Evolutionary conservation across 768 basidiomycete species (phyloP).

Genomic region (Boletus speciosus): DNA sequence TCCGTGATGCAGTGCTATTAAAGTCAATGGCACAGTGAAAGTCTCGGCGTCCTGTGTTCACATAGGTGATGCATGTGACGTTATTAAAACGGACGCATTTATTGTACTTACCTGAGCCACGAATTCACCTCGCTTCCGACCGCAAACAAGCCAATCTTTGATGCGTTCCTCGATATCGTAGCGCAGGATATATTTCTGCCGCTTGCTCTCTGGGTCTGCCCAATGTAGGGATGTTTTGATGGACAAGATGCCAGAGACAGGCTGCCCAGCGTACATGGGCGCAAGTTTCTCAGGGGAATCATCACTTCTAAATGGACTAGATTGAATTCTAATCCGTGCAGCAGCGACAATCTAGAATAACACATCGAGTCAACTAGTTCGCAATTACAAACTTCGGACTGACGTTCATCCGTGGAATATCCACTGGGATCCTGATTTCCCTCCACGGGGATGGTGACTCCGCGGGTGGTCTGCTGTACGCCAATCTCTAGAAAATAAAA

Average conservation of each 20-base stretch:
- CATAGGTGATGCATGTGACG: neutral
- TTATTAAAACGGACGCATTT: neutral
- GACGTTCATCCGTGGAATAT: conserved; percentile 80
- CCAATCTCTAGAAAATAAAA: conserved; percentile 32
- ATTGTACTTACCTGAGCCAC: conserved; percentile 54
- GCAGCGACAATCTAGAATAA: conserved; percentile 61
- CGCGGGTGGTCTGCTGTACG: conserved; percentile 38
- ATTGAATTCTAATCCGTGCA: conserved; percentile 46
- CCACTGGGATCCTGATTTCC: conserved; percentile 78
- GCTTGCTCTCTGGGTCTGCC: conserved; percentile 48
- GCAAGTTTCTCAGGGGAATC: conserved; percentile 26
- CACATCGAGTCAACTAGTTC: conserved; percentile 3
- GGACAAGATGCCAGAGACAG: conserved; percentile 63
- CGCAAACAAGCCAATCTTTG: conserved; percentile 87
- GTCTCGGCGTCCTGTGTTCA: conserved; percentile 55
- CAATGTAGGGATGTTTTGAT: conserved; percentile 78
- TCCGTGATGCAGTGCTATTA: conserved; percentile 88
- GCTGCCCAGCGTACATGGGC: conserved; percentile 81
- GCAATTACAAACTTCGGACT: conserved; percentile 25
- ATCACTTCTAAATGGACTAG: conserved; percentile 42
- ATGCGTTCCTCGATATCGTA: conserved; percentile 82
- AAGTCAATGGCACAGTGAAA: conserved; percentile 58
- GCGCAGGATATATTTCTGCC: conserved; percentile 52
- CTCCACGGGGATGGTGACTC: conserved; percentile 52
- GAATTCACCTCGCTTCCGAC: conserved; percentile 83